These are phyloP conservation scores for Azolla pinnata DNA, from an alignment of 75 land plant genomes.

Conservation along the genomic window DNA sequence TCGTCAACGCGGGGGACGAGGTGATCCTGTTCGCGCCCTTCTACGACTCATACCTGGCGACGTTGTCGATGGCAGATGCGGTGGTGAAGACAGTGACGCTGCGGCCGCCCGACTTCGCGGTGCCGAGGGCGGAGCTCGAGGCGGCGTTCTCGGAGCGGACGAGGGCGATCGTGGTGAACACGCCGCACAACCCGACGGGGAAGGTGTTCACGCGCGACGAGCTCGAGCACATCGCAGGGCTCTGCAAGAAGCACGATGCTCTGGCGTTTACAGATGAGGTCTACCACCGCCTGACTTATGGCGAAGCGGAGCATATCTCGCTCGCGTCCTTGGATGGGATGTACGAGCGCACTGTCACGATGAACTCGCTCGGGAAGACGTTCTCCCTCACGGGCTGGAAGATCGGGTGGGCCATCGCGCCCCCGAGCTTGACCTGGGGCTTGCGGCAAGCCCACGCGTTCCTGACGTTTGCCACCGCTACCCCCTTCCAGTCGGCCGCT, in stretches of 20 bases:
- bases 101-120: conserved; percentile 80
- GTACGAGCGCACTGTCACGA: conserved; percentile 88
- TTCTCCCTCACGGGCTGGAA: conserved; percentile 98
- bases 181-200: conserved; percentile 97
- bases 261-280: conserved; percentile 86
- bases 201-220: conserved; percentile 89
- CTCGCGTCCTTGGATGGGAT: conserved; percentile 88
- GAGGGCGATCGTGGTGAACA: conserved; percentile 81
- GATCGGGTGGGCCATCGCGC: conserved; percentile 96
- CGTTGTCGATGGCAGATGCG: conserved; percentile 85
- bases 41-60: conserved; percentile 90
- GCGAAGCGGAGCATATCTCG: conserved; percentile 78
- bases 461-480: conserved; percentile 83
- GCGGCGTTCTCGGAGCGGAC: conserved; percentile 59
- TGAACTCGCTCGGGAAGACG: conserved; percentile 96
- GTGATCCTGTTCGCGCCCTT: conserved; percentile 89
- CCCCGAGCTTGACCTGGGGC: conserved; percentile 87
- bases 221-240: conserved; percentile 69
- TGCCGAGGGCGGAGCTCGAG: conserved; percentile 75
- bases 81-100: conserved; percentile 58
- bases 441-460: conserved; percentile 84
- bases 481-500: conserved; percentile 88
- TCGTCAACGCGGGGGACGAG: conserved; percentile 93
- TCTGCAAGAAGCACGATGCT: conserved; percentile 85
- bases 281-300: conserved; percentile 78